Percentiles rank a stretch among this genome's conserved stretches.
phyloP scores from a whole-genome alignment of 352 stramenopile species.

The Phytopythium sindhum region DNA sequence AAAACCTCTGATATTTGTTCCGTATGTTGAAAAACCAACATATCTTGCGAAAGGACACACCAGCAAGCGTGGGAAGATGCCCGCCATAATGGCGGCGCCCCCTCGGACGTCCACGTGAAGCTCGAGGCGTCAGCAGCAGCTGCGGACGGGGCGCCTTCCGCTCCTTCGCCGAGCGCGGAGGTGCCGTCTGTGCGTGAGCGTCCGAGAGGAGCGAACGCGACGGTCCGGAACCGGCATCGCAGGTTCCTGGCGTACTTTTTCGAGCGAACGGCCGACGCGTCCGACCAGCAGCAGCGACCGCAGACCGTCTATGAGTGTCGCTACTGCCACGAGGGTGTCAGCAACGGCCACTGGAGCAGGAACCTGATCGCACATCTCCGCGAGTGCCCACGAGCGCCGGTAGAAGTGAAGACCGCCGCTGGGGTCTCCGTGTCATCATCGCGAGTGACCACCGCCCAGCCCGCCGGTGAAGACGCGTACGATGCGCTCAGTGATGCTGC shows the following conservation, averaged over 20 bases:
- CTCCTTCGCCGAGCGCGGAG: neutral
- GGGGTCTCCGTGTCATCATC: neutral
- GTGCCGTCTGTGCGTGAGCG: neutral
- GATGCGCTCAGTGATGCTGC: neutral
- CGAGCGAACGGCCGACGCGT: neutral
- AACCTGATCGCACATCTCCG: neutral
- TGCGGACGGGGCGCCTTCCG: neutral
- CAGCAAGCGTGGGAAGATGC: too few species aligned
- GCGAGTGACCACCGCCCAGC: too few species aligned
- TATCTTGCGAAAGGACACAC: too few species aligned
- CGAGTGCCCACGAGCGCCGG: neutral
- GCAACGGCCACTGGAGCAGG: neutral
- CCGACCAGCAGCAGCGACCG: neutral
- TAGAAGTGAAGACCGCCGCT: neutral
- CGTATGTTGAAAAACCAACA: too few species aligned
- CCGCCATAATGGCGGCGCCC: too few species aligned
- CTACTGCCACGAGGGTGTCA: neutral
- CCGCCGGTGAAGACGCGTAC: neutral
- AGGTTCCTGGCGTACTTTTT: neutral
- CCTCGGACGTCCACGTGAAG: neutral
- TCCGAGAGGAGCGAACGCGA: neutral
- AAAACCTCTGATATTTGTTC: too few species aligned
- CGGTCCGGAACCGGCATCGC: neutral
- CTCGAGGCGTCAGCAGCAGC: neutral
- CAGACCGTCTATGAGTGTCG: neutral